Evolutionary conservation across 306 rosid genomes (phyloP), one percentile per base, ranked within the genome.

Genomic region (Cicer yamashitae): DNA sequence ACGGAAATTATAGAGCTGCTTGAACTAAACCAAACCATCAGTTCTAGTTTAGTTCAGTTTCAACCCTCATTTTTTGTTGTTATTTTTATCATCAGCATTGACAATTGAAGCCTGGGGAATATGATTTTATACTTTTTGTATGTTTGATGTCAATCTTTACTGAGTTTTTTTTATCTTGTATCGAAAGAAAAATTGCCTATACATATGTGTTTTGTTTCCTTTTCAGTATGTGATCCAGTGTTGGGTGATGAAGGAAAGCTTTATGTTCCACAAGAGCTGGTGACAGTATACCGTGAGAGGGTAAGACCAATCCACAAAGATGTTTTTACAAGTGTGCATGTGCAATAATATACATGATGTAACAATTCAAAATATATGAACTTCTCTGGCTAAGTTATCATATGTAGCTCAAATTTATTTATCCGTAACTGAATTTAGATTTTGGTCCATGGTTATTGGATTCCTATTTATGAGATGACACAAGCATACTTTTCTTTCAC

Each of bases 211-310:
- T 77, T 72, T 83, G 40, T 77, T 45, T 66, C 71, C 56, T 64
- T 84, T 81, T 69, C 75, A 94, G 99, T 94, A 22, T 94, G 99
- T 83, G 99, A 94, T 92, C 99, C 96, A 51, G 99, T 94, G 83
- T 71, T 92, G 97, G 99, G 99, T 70, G 99, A 92, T 77, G 96
- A 90, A 85, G 99, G 97, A 74, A 94, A 89, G 87, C 91, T 94
- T 43, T 92, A 92, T 83, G 96, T 94, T 72, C 96, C 99, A 59
- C 70, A 56, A 79, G 96, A 94, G 63, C 81, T 91, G 78, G 88
- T 92, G 43, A 84, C 93, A n/a, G 96, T 94, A 34, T 94, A 94
- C 73, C 96, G 97, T 8, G 93, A 94, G 80, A 94, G 86, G 97
- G 99, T 94, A 81, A 82, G 75, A 68, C 53, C 76, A 34, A 77